These are phyloP conservation scores for Stagonosporopsis chrysanthemi DNA, from an alignment of 2,329 filamentous ascomycete genomes.

Conservation along the genomic window DNA sequence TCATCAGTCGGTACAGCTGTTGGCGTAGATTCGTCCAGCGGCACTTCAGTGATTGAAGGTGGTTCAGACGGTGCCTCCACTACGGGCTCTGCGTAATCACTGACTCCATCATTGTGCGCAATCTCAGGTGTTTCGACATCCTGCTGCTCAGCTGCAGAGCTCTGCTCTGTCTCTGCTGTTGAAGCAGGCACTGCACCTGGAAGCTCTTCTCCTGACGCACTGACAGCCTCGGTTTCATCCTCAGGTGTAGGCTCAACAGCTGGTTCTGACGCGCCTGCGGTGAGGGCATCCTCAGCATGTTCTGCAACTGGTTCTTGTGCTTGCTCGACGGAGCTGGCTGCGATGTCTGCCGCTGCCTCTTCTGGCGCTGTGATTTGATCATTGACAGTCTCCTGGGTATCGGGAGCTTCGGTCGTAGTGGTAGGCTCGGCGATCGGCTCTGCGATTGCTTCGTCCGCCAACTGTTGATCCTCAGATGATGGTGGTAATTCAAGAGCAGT, in stretches of 20 bases:
- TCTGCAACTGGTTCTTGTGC: conserved; percentile 2
- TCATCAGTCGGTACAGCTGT: background rate
- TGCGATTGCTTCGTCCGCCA: conserved; percentile 16
- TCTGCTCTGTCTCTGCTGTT: conserved; percentile 9
- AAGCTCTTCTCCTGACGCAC: background rate
- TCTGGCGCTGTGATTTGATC: background rate
- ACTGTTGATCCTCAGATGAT: conserved; percentile 13
- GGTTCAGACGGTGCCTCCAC: background rate
- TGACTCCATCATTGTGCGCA: background rate
- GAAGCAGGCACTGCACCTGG: background rate
- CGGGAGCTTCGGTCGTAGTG: background rate
- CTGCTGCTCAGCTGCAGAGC: background rate
- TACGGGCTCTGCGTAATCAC: background rate
- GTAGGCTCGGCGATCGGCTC: conserved; percentile 5
- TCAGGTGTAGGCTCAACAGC: conserved; percentile 5
- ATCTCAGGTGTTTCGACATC: background rate
- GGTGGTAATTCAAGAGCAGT: conserved; percentile 12
- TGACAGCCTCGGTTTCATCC: conserved; percentile 7
- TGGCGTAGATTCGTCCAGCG: background rate
- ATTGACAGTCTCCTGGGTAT: background rate
- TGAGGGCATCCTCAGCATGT: background rate
- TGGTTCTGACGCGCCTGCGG: conserved; percentile 1
- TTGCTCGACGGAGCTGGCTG: conserved; percentile 6
- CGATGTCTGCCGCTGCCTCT: background rate
- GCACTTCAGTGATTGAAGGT: background rate